phyloP scores from a whole-genome alignment of 768 basidiomycete species.

The Amylocystis lapponica region DNA sequence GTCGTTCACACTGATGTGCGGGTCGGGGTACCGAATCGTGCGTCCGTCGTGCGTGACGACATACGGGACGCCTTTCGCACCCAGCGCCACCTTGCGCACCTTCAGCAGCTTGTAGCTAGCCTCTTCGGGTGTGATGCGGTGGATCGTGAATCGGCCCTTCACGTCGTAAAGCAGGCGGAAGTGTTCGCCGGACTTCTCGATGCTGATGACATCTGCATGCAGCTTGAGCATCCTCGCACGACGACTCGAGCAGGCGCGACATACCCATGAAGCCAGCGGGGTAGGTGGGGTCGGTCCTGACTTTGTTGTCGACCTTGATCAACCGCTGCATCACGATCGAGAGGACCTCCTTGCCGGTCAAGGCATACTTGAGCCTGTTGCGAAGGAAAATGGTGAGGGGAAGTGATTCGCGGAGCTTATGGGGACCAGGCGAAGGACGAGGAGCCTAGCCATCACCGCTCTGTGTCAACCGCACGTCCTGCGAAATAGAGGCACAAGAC shows the following conservation, averaged over 20 bases:
- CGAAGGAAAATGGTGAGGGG: constrained; percentile 97
- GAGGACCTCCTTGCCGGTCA: constrained; percentile 94
- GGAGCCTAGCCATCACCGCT: constrained; percentile 57
- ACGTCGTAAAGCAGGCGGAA: constrained; percentile 99
- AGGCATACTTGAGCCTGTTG: constrained; percentile 98
- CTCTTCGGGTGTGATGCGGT: constrained; percentile 98
- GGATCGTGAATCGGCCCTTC: constrained; percentile 99
- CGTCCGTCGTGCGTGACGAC: constrained; percentile 99
- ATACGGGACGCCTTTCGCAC: constrained; percentile 91
- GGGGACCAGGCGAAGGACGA: constrained; percentile 96
- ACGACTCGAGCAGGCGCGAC: constrained; percentile 27
- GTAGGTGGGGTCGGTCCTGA: constrained; percentile 95
- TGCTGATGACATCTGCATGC: constrained; percentile 94
- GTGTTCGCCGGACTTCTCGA: constrained; percentile 98
- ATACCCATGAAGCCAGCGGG: constrained; percentile 96
- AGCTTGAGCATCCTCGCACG: not conserved
- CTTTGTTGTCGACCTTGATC: constrained; percentile 98
- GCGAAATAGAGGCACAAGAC: constrained; percentile 22
- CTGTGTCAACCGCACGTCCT: not conserved
- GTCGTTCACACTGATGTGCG: constrained; percentile 91
- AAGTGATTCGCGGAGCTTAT: constrained; percentile 97
- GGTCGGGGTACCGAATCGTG: constrained; percentile 99
- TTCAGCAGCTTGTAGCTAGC: constrained; percentile 95
- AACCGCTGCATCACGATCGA: constrained; percentile 93
- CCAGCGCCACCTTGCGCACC: constrained; percentile 88